Conservation (phyloP, 208 protist species). For the Novymonas esmeraldas region DNA sequence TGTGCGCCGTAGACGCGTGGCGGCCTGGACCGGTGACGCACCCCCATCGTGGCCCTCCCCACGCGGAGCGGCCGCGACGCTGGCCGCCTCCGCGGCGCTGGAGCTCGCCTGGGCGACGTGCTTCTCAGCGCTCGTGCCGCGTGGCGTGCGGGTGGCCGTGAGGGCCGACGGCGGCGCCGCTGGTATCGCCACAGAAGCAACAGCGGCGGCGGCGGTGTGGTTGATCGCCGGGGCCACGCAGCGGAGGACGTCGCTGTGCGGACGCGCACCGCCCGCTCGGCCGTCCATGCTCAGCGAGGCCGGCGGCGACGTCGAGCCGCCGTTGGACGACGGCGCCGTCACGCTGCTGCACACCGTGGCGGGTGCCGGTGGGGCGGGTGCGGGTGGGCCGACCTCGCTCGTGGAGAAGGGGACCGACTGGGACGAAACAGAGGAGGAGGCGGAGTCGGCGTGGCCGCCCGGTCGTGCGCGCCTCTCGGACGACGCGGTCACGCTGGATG, state of each 20-base stretch:
- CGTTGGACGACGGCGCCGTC: neutral
- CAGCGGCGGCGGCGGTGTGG: neutral
- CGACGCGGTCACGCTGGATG: constrained; percentile 18
- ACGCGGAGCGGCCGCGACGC: neutral
- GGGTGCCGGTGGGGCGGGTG: neutral
- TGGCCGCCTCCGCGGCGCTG: neutral
- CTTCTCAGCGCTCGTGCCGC: neutral
- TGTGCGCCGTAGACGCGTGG: neutral
- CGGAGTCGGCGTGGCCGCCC: neutral
- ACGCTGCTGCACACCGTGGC: neutral
- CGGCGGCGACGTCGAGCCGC: neutral
- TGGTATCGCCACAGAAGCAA: neutral
- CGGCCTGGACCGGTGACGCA: neutral
- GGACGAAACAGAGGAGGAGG: too few species aligned
- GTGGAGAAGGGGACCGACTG: too few species aligned
- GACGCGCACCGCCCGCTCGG: neutral
- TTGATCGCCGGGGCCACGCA: neutral
- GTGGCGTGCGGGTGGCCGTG: neutral
- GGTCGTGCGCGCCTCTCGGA: neutral
- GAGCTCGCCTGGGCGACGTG: neutral
- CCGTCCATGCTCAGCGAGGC: constrained; percentile 13
- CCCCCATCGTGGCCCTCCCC: too few species aligned
- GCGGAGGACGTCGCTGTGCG: neutral
- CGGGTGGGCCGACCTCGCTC: too few species aligned
- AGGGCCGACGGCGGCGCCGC: neutral